Evolutionary conservation across 2,329 filamentous ascomycete species (phyloP), one percentile per base, ranked within the genome.

Genomic region (Aureobasidium vineae): DNA sequence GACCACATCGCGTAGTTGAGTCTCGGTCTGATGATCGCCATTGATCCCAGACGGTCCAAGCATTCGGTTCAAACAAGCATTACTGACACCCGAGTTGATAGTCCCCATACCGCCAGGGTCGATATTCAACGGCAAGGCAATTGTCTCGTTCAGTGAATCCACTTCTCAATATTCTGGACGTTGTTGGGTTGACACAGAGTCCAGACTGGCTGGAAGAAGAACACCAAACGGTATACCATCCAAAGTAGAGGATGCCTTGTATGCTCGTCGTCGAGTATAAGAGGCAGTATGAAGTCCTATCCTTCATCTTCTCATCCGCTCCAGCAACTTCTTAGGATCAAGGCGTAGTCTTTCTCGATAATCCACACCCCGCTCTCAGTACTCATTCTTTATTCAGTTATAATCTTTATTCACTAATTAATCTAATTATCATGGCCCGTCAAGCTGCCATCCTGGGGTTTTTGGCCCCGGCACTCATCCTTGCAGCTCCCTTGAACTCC

Each of bases 371-470:
- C 8, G 23, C n/a, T 33, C 38, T n/a, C 33, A 26, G 19, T 41
- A 19, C 21, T 52, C 31, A 15, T 63, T 63, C 21, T 52, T 31
- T 41, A 38, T 52, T 31, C 56, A 19, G 11, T 63, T 5, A 31
- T 23, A 28, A 40, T 52, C 21, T 41, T 47, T 31, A 21, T 47
- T 63, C n/a, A 13, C 28, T 23, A 49, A 50, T 52, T 13, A 28
- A 52, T 41, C 31, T 63, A 28, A 38, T 52, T n/a, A 56, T 5
- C 31, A 65, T 65, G 61, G 47, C 50, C 36, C n/a, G 61, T 19
- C 61, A 54, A 65, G 49, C 36, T 65, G 50, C 50, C 5, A 54
- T 65, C 13, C 26, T 65, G 36, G 50, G 61, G 26, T 50, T 65
- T 26, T 26, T 65, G 19, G 61, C 61, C 47, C 61, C 61, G 19